Base-by-base conservation (phyloP, 805 yeast species). In the Yarrowia phangngaensis region DNA sequence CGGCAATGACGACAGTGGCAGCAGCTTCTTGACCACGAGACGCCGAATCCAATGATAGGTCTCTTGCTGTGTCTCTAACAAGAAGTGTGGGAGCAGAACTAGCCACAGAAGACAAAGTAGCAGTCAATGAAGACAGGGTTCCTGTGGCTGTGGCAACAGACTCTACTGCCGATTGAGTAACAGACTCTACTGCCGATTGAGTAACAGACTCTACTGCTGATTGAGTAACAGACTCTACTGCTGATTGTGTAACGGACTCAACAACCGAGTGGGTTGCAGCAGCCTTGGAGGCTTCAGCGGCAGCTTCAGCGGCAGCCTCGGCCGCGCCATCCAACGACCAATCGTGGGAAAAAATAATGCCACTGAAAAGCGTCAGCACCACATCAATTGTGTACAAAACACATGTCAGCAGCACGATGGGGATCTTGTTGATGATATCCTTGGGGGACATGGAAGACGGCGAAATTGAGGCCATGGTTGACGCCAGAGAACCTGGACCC, bases 1-100 rank as follows among this genome's bases (percentile, higher is more conserved):
- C 50, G 0, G 78, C 74, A 12, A 74, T 60, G n/a, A 72, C 64
- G 20, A 74, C 63, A 1, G 80, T 77, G 53, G 76, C 64, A 4
- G 63, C 62, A 6, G 57, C 55, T 50, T 60, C 61, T 46, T 60
- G 57, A 36, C 63, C 67, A 6, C 56, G 52, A 8, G 51, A 54
- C 20, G 55, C 58, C 8, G 55, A 54, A 20, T 54, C 52, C 13
- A 27, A 20, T 11, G 54, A 15, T 3, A 22, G 35, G 34, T 41
- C 48, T 8, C 28, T 8, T 2, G 48, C 7, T 11, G 20, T 8
- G 28, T 20, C 36, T 12, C 34, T 9, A 24, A 24, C 27, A 9
- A 24, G 9, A 9, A 24, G 12, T 9, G 27, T 24, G 11, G 27
- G 27, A 24, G 27, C 27, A 24, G 27, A 9, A 9, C 11, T 9